Conservation (phyloP, 2,329 filamentous ascomycete genomes). For the Aureobasidium sp. region DNA sequence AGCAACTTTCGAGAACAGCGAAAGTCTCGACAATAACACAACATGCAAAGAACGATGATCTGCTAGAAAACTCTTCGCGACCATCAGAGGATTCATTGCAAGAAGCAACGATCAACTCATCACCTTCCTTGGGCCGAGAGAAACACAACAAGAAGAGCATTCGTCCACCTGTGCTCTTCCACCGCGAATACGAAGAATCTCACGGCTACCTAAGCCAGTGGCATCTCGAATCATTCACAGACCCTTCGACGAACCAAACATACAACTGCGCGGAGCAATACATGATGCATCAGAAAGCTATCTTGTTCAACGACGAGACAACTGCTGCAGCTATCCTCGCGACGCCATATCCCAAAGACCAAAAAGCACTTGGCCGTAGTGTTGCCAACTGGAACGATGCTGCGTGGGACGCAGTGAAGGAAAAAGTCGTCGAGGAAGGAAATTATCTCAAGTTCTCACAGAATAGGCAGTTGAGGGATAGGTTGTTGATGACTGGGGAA, state of each 20-base stretch:
- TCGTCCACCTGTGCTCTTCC: conserved; percentile 29
- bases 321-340: neutral
- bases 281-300: conserved; percentile 14
- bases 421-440: conserved; percentile 50
- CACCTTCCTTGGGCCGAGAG: neutral
- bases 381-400: conserved; percentile 47
- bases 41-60: neutral
- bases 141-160: conserved; percentile 4
- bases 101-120: neutral
- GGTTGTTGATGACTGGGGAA: conserved; percentile 52
- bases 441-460: conserved; percentile 53
- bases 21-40: too few relatives aligned
- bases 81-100: neutral
- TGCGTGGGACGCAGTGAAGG: conserved; percentile 48
- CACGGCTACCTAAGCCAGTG: conserved; percentile 57
- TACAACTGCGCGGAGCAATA: conserved; percentile 7
- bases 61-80: too few relatives aligned
- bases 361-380: conserved; percentile 50
- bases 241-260: neutral
- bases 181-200: conserved; percentile 36
- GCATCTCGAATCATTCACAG: conserved; percentile 33
- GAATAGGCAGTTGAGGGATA: conserved; percentile 38
- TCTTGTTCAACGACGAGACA: neutral
- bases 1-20: neutral
- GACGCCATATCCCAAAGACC: conserved; percentile 23